Evolutionary conservation across 352 stramenopile genomes (phyloP), one percentile per base, ranked within the genome.

Genomic region (Pythium plurisporium): DNA sequence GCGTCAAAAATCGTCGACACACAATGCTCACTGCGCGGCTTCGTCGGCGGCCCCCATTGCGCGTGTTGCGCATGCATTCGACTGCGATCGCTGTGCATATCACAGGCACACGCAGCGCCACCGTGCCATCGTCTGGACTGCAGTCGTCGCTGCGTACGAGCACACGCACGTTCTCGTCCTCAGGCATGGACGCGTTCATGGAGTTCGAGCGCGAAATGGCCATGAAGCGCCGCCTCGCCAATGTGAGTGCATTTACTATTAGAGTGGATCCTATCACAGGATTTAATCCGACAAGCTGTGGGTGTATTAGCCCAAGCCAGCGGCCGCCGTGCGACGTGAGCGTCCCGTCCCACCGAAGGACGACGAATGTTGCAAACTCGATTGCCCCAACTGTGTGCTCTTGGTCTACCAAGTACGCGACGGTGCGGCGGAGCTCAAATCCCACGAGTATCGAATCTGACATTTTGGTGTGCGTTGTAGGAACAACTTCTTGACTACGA

Each of bases 351-450:
- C 86, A 47, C 85, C 85, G 34, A 69, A 76, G 29, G 82, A 92
- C 43, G 82, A 89, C 60, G 85, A 94, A 50, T 94, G 85, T 65
- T 94, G 85, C 62, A 70, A 89, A 33, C 69, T 87, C 38, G 83
- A 93, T 63, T 94, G 85, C 47, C 85, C 85, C 31, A 94, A 93
- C 61, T 94, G 85, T 61, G 82, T 94, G n/a, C 66, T 91, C 19
- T 62, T 94, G 15, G 74, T 90, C 47, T 94, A 94, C 49, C 79
- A 94, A 70, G 83, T 61, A 54, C 20, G 53, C 10, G 10, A 38
- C 15, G 33, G 15, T 15, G 33, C 10, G 10, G 33, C 10, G 15
- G 15, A 38, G 33, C 33, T 38, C 33, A 38, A 15, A 15, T 38
- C 10, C 33, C 10, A 38, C 33, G 33, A 15, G n/a, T 43, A 17